These are phyloP conservation scores for Asterionellopsis glacialis DNA, from an alignment of 108 stramenopile genomes.

Conservation along the genomic window DNA sequence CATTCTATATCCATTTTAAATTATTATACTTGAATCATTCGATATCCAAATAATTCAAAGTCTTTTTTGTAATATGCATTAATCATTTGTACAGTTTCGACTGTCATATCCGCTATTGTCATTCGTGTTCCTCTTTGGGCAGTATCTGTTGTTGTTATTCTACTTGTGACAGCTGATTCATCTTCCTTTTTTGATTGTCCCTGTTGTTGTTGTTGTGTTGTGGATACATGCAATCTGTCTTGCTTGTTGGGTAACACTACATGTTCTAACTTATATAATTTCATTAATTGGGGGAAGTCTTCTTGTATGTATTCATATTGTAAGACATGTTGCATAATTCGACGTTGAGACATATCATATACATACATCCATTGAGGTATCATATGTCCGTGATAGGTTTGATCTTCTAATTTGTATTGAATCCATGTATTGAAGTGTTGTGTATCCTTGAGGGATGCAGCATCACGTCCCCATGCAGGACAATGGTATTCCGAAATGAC, in stretches of 20 bases:
- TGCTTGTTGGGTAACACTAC: too few relatives aligned
- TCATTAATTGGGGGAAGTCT: constrained; percentile 40
- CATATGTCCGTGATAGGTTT: constrained; percentile 6
- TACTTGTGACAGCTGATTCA: too few relatives aligned
- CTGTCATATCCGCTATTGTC: too few relatives aligned
- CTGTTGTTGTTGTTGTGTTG: too few relatives aligned
- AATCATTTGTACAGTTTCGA: neutral
- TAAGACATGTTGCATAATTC: constrained; percentile 19
- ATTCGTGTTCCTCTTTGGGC: too few relatives aligned
- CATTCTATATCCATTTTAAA: too few relatives aligned
- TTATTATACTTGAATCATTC: too few relatives aligned
- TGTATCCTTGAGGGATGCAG: constrained; percentile 1
- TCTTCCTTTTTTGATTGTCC: too few relatives aligned
- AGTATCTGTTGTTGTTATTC: too few relatives aligned
- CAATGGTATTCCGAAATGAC: constrained; percentile 42
- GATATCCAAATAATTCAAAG: constrained; percentile 10
- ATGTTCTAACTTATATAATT: constrained; percentile 14
- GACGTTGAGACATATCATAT: constrained; percentile 2
- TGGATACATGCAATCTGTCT: too few relatives aligned
- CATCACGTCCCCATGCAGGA: neutral
- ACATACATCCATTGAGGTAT: constrained; percentile 22
- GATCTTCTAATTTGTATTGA: neutral
- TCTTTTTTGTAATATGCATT: constrained; percentile 5
- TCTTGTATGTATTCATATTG: constrained; percentile 23
- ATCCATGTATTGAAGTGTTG: constrained; percentile 14